Evolutionary conservation across 2,329 filamentous ascomycete species (phyloP), one percentile per base, ranked within the genome.

Genomic region (Ophiostoma piceae): DNA sequence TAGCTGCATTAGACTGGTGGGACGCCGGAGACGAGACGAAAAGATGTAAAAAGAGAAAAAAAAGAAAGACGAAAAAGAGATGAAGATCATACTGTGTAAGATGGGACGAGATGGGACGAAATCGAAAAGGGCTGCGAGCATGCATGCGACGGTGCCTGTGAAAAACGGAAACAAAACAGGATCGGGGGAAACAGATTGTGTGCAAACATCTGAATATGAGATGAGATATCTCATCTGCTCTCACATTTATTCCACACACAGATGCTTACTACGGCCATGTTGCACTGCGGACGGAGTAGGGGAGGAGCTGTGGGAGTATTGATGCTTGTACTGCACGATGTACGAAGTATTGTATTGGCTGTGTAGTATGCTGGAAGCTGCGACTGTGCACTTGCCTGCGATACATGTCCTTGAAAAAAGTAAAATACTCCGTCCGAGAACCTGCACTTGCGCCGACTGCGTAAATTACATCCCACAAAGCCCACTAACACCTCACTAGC

Each of bases 391-490:
- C 60, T 35, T 37, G 57, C 57, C 57, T 29, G 11, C 26, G 8
- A 41, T 41, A 19, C 43, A 19, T 22, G 11, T 29, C 22, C 14
- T 3, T 62, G 26, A 62, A 12, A 3, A 26, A 14, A 57, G 51
- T 12, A 12, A 54, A 57, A 57, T 57, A 57, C 51, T 57, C 22
- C 3, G n/a, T 57, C 43, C 51, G 51, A 26, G n/a, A 47, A 47
- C 43, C 16, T 19, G 16, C 43, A 57, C 51, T 26, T 60, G 54
- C 54, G 54, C 22, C 22, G 7, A 39, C 43, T 70, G 66, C 69
- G 69, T 70, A 70, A 70, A 70, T 70, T 70, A 70, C 62, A 62
- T 32, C 57, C 29, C 69, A 67, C 39, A 29, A 39, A 67, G 65
- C 29, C 57, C 66, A 66, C 67, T 70, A 68, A 66, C 62, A 64